A percentile compares a stretch with the other conserved stretches of the same genome.
Conservation (phyloP, 73 alveolate species). For the Symbiodinium natans region DNA sequence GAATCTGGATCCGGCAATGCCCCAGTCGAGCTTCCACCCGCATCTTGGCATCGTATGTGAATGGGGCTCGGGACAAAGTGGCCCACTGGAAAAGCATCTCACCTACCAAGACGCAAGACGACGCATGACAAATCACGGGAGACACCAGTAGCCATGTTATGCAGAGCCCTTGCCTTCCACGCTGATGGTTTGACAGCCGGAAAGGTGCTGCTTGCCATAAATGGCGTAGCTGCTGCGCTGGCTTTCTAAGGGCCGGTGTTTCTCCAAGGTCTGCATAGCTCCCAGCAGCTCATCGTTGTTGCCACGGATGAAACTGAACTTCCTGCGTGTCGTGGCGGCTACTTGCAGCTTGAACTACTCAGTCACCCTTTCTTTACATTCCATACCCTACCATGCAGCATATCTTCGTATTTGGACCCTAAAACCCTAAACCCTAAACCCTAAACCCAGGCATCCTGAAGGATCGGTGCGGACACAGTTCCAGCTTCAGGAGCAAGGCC, state of each 20-base stretch:
- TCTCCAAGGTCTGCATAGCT: constrained; percentile 63
- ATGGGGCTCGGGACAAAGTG: constrained; percentile 63
- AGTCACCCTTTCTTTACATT: too few species aligned
- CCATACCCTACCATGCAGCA: too few species aligned
- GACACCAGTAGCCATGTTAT: neutral
- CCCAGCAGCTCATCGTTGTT: constrained; percentile 28
- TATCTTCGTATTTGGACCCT: too few species aligned
- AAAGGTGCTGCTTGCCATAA: constrained; percentile 62
- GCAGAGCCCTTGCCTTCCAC: constrained; percentile 21
- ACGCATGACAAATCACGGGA: neutral
- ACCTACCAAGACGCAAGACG: neutral
- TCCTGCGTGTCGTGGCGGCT: too few species aligned
- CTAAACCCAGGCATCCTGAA: constrained; percentile 11
- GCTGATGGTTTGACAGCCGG: constrained; percentile 80
- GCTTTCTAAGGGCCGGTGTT: constrained; percentile 71
- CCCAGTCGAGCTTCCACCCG: constrained; percentile 40
- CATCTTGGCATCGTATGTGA: constrained; percentile 63
- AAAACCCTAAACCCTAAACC: too few species aligned
- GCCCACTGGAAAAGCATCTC: constrained; percentile 79
- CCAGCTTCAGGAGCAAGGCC: constrained; percentile 24
- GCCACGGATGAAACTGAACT: constrained; percentile 80
- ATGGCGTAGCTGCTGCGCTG: constrained; percentile 79
- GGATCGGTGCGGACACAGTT: constrained; percentile 90
- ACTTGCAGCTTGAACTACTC: too few species aligned
- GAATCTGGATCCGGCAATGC: too few species aligned